These are phyloP conservation scores for Trametes hirsuta DNA, from an alignment of 1,284 basidiomycete species.

Conservation along the genomic window DNA sequence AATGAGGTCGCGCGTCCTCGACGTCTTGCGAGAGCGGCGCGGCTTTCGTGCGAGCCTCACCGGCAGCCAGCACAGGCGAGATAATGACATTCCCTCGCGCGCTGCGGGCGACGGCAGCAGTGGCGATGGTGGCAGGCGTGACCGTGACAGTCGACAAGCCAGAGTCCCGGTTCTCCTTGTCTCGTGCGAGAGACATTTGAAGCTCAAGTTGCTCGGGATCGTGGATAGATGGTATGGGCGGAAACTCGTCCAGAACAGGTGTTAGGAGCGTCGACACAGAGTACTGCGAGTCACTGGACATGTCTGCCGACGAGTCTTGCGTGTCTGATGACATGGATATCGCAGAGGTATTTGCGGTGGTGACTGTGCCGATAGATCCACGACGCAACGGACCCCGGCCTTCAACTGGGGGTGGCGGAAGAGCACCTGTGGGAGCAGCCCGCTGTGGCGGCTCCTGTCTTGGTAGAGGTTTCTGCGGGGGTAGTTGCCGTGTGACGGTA, in stretches of 20 bases:
- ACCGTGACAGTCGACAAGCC: slow-evolving; percentile 38
- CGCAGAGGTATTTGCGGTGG: slow-evolving; percentile 5
- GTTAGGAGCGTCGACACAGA: slow-evolving; percentile 18
- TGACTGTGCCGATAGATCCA: slow-evolving; percentile 31
- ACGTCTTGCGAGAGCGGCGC: slow-evolving; percentile 15
- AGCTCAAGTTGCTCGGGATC: slow-evolving; percentile 21
- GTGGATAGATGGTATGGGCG: slow-evolving; percentile 19
- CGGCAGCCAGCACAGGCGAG: slow-evolving; percentile 25
- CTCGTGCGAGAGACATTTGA: slow-evolving; percentile 26
- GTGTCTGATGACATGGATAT: background rate
- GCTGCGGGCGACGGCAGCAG: slow-evolving; percentile 32
- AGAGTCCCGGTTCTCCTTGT: slow-evolving; percentile 39
- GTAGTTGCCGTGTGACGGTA: slow-evolving; percentile 18
- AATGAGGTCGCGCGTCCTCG: slow-evolving; percentile 27
- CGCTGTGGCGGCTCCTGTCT: slow-evolving; percentile 21
- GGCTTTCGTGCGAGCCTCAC: slow-evolving; percentile 13
- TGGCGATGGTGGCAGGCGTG: slow-evolving; percentile 38
- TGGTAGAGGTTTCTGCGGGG: slow-evolving; percentile 34
- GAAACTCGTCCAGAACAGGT: slow-evolving; percentile 26
- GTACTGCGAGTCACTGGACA: slow-evolving; percentile 18
- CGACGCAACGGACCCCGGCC: slow-evolving; percentile 29
- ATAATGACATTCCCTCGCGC: slow-evolving; percentile 33
- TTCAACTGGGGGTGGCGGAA: slow-evolving; percentile 23
- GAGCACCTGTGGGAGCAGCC: slow-evolving; percentile 12
- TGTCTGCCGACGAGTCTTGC: slow-evolving; percentile 18